Evolutionary conservation across 164 flowering plant species (phyloP), one percentile per base, ranked within the genome.

Genomic region (Brasenia schreberi): DNA sequence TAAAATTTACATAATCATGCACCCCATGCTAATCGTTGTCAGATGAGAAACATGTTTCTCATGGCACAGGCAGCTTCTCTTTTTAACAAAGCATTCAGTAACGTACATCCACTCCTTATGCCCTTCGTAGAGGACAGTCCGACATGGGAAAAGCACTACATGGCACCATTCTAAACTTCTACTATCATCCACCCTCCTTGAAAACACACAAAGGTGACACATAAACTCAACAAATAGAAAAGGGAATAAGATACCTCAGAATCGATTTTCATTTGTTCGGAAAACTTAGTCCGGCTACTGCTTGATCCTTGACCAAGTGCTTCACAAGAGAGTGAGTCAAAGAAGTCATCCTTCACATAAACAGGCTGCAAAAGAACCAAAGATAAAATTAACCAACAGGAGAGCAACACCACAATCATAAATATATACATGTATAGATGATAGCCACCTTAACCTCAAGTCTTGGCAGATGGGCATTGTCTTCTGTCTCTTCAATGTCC

Each of bases 331-430:
- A 88, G 75, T 9, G 88, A 66, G 79, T 91, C 97, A 59, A 91
- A 91, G 69, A 91, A 91, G 73, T 91, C 96, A 71, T 91, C 97
- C 83, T 88, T 90, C 23, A 78, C 78, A 65, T 90, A 90, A 59
- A 87, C 87, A 69, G 90, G 81, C 93, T 88, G 82, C 23, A 33
- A 6, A 19, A 49, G 19, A 61, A 19, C 18, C 4, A 53, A 53
- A 5, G 43, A 18, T 4, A 61, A 23, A 23, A 18, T 61, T 18
- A 61, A 18, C 18, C 7, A 7, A 23, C 63, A 61, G 6, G 63
- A 33, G 39, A 33, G 39, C 39, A 33, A 1, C 39, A 33, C 39
- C 18, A 61, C 63, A 61, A 23, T 49, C 56, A 49, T 49, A 9
- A 18, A 61, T 61, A n/a, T n/a, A 33, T 33, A 23, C 17, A 61